These are phyloP conservation scores for Eimeria necatrix DNA, from an alignment of 169 alveolate species.

Conservation along the genomic window DNA sequence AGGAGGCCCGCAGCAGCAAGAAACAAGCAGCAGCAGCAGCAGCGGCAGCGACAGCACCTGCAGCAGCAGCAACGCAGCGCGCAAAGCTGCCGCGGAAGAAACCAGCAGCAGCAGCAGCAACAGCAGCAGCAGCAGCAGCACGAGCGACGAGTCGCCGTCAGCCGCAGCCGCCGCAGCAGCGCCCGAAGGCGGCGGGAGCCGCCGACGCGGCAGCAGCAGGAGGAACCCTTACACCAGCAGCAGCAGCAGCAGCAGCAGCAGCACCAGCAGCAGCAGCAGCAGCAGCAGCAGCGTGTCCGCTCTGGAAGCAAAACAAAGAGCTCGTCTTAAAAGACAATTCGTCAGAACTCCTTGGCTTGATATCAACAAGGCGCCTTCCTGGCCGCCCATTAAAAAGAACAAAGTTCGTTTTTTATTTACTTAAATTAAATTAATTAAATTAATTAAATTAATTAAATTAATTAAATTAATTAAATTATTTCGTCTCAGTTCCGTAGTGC, in stretches of 20 bases:
- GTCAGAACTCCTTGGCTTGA: slow-evolving; percentile 59
- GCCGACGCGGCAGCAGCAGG: neutral
- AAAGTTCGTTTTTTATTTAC: neutral
- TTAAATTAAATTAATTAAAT: neutral
- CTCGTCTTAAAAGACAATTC: slow-evolving; percentile 48
- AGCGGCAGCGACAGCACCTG: slow-evolving; percentile 1
- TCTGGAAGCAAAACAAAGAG: slow-evolving; percentile 63
- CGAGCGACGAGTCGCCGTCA: slow-evolving; percentile 3
- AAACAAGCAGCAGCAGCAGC: neutral
- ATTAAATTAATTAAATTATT: neutral
- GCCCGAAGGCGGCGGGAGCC: neutral
- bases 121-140: neutral
- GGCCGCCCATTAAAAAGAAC: slow-evolving; percentile 71
- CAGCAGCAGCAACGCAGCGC: neutral
- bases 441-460: neutral
- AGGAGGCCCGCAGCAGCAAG: neutral
- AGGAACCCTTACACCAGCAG: neutral
- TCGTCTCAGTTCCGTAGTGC: too few relatives aligned
- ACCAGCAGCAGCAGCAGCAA: neutral
- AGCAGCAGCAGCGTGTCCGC: neutral
- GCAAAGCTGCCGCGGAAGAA: neutral
- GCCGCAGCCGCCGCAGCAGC: neutral
- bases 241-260: slow-evolving; percentile 67
- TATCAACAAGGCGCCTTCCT: slow-evolving; percentile 76
- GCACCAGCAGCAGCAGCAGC: slow-evolving; percentile 65